Conservation (phyloP, 192 early-diverging fungal genomes). For the Coemansia sp. region DNA sequence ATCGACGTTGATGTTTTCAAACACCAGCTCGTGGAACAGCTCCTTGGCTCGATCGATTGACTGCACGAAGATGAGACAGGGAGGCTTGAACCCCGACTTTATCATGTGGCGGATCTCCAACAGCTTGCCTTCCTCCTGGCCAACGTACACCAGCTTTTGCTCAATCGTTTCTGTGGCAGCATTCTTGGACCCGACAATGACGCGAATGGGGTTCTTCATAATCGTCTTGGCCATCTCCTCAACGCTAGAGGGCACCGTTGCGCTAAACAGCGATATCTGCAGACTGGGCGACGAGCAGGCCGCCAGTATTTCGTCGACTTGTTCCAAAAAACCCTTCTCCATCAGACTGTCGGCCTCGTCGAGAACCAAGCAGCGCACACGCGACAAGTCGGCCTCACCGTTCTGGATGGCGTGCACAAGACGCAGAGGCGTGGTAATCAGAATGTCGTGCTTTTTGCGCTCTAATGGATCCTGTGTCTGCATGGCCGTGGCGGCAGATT, state of each 20-base stretch:
- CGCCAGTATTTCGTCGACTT: constrained; percentile 83
- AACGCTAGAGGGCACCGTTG: constrained; percentile 86
- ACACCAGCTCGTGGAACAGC: constrained; percentile 91
- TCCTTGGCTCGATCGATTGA: constrained; percentile 96
- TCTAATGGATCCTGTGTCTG: constrained; percentile 63
- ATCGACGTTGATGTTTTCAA: constrained; percentile 96
- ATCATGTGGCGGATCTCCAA: constrained; percentile 87
- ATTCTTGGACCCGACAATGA: constrained; percentile 86
- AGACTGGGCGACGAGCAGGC: constrained; percentile 71
- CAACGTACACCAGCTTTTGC: constrained; percentile 86
- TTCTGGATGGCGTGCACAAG: constrained; percentile 84
- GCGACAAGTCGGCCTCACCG: constrained; percentile 69
- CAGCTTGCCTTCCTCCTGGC: constrained; percentile 91
- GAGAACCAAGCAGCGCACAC: constrained; percentile 68
- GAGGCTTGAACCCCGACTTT: constrained; percentile 74
- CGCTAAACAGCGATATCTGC: constrained; percentile 86
- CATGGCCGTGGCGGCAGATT: constrained; percentile 59
- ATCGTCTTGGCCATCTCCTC: constrained; percentile 88
- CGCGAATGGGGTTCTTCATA: constrained; percentile 83
- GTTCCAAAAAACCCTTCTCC: constrained; percentile 80
- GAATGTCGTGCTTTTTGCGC: constrained; percentile 80
- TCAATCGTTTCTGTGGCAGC: constrained; percentile 87
- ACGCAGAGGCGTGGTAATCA: constrained; percentile 89
- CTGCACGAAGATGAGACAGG: constrained; percentile 93
- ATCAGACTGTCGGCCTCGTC: constrained; percentile 83